Base-by-base conservation (phyloP, 2,329 filamentous ascomycete genomes). In the Aureobasidium sp. region DNA sequence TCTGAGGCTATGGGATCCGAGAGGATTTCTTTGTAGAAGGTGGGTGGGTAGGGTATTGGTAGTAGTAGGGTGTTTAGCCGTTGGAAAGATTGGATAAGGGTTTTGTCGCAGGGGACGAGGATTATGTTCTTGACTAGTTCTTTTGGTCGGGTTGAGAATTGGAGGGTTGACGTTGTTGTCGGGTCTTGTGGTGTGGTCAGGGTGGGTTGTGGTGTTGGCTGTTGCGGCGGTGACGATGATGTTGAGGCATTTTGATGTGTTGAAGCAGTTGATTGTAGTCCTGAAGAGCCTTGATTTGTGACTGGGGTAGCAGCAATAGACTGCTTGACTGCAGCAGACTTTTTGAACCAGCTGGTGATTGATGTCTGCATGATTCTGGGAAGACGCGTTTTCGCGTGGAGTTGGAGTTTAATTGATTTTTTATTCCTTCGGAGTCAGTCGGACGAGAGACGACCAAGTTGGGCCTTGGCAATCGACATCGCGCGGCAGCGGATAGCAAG, bases 1-100 rank as follows among this genome's bases (percentile, higher is more conserved):
- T 79, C 77, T 44, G 78, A 75, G 60, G 78, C 74, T 48, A 81
- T 71, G 2, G 79, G 75, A 62, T 86, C 83, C 2, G 79, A 78
- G 69, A 86, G 76, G 44, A 80, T 84, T 63, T 84, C 82, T 24
- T 78, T 79, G 75, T 84, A 87, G 76, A 87, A 87, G 20, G 76
- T 78, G 51, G 81, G 78, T 3, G 82, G 80, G 69, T 87, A 87
- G 59, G 82, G 78, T 62, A 87, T 82, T 7, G 84, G 85, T 1
- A 87, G 77, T 1, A 85, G 78, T 5, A 85, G 73, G 60, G 78
- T 75, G 56, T 82, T 85, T 34, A 87, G 79, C 20, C 81, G 81
- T 67, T 80, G 82, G 70, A 86, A 78, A 8, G 79, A 78, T 24
- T 79, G 77, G 41, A 87, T 75, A 68, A 84, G 79, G 27, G 76